Percentiles rank a stretch among this genome's conserved stretches.
phyloP scores from a whole-genome alignment of 257 asterid species.

The Solanum pimpinellifolium region DNA sequence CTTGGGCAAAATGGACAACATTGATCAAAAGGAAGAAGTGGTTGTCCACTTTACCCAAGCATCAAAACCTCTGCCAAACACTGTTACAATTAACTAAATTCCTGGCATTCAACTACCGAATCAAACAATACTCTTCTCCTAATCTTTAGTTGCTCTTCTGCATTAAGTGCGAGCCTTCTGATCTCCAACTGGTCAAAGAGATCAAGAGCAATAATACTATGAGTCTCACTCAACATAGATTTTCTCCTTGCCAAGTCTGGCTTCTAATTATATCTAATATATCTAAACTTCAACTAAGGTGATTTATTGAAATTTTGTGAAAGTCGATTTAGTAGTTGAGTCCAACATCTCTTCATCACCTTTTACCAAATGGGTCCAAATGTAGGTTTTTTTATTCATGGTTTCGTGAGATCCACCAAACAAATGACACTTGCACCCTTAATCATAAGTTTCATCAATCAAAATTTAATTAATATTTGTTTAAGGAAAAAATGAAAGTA shows the following conservation, averaged over 20 bases:
- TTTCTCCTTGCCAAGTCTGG: conserved; percentile 31
- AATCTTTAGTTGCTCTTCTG: conserved; percentile 28
- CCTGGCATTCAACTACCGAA: conserved; percentile 50
- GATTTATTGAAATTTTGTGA: conserved; percentile 25
- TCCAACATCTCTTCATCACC: conserved; percentile 56
- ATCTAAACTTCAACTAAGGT: conserved; percentile 45
- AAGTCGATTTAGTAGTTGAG: conserved; percentile 33
- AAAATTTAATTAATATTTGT: background rate
- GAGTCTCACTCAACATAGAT: conserved; percentile 50
- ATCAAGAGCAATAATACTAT: conserved; percentile 37
- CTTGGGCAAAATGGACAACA: conserved; percentile 47
- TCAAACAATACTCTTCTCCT: conserved; percentile 62
- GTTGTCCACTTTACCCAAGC: conserved; percentile 48
- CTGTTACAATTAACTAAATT: conserved; percentile 25
- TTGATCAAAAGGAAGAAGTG: background rate
- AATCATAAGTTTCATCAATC: conserved; percentile 4
- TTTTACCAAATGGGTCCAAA: conserved; percentile 5
- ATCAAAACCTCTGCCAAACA: conserved; percentile 1
- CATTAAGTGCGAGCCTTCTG: conserved; percentile 18
- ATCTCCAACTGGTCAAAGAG: conserved; percentile 50
- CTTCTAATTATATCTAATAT: conserved; percentile 33
- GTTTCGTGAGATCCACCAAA: conserved; percentile 37
- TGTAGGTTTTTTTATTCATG: background rate
- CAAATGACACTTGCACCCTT: conserved; percentile 27
- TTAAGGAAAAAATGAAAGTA: background rate